These are phyloP conservation scores for Mycena albidolilacea DNA, from an alignment of 768 basidiomycete species.

Conservation along the genomic window DNA sequence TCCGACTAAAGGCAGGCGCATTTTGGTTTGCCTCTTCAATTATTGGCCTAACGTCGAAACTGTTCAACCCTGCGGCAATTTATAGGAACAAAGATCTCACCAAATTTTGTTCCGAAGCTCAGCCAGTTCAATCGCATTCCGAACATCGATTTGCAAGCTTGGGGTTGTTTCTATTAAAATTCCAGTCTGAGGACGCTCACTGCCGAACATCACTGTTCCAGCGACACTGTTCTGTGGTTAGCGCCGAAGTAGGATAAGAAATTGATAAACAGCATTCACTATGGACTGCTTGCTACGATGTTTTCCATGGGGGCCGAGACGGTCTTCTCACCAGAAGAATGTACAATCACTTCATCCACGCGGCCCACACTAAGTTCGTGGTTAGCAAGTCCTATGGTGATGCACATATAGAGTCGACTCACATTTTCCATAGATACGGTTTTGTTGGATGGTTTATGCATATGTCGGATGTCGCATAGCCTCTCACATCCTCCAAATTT, in stretches of 20 bases:
- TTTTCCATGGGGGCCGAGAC: constrained; percentile 48
- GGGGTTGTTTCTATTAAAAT: constrained; percentile 49
- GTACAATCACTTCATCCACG: constrained; percentile 50
- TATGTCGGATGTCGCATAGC: constrained; percentile 57
- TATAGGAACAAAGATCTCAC: constrained; percentile 32
- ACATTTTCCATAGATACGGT: constrained; percentile 54
- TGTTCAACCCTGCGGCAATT: neutral
- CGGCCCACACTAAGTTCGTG: constrained; percentile 48
- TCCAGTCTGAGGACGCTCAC: constrained; percentile 50
- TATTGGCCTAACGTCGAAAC: constrained; percentile 44
- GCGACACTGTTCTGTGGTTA: constrained; percentile 41
- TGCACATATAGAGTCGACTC: constrained; percentile 5
- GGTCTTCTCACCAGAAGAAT: constrained; percentile 51
- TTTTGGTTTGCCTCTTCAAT: constrained; percentile 60
- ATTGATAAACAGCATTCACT: constrained; percentile 33
- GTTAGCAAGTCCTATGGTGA: neutral
- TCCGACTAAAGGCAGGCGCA: constrained; percentile 57
- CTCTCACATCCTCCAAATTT: constrained; percentile 52
- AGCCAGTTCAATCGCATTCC: constrained; percentile 45
- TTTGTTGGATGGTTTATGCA: constrained; percentile 56
- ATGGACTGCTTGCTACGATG: constrained; percentile 39
- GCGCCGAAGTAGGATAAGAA: neutral
- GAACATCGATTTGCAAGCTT: constrained; percentile 47
- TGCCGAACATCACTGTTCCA: constrained; percentile 59
- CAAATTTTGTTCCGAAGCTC: constrained; percentile 53